A percentile compares a stretch with the other conserved stretches of the same genome.
phyloP scores from a whole-genome alignment of 2,329 filamentous ascomycete genomes.

The Colletotrichum cuscutae region DNA sequence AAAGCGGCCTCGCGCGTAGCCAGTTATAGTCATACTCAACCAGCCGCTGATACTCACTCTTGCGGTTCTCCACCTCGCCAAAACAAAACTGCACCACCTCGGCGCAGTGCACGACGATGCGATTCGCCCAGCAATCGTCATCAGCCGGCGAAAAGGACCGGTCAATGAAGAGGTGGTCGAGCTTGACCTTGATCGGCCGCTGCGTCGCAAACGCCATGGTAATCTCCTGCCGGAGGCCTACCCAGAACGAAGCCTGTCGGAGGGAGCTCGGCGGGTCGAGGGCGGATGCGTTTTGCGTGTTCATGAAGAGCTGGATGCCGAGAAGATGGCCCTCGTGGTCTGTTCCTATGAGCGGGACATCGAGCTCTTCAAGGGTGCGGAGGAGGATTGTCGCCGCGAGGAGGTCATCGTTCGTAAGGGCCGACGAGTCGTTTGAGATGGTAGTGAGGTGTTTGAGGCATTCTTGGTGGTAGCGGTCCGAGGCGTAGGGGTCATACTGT shows the following conservation, averaged over 20 bases:
- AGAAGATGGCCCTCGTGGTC: slow-evolving; percentile 58
- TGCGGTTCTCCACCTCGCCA: slow-evolving; percentile 47
- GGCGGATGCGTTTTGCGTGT: slow-evolving; percentile 47
- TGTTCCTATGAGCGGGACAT: slow-evolving; percentile 47
- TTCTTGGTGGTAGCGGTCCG: slow-evolving; percentile 62
- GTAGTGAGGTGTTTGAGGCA: slow-evolving; percentile 53
- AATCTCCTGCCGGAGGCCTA: slow-evolving; percentile 68
- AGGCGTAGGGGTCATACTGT: slow-evolving; percentile 58
- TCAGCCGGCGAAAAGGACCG: slow-evolving; percentile 54
- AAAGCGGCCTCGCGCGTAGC: slow-evolving; percentile 56
- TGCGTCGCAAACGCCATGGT: slow-evolving; percentile 64
- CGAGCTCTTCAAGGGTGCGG: slow-evolving; percentile 65
- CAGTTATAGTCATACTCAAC: slow-evolving; percentile 57
- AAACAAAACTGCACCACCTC: slow-evolving; percentile 74
- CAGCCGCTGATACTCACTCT: slow-evolving; percentile 54
- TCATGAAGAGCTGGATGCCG: slow-evolving; percentile 58
- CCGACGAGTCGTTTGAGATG: slow-evolving; percentile 51
- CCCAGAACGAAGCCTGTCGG: slow-evolving; percentile 66
- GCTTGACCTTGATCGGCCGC: slow-evolving; percentile 56
- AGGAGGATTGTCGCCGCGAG: slow-evolving; percentile 67
- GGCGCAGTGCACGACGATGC: slow-evolving; percentile 70
- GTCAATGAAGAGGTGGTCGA: slow-evolving; percentile 62
- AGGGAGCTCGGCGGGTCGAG: slow-evolving; percentile 51
- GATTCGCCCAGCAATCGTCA: slow-evolving; percentile 69
- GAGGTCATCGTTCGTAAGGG: slow-evolving; percentile 58